These are phyloP conservation scores for Stephania cephalantha DNA, from an alignment of 164 flowering plant genomes.

Conservation along the genomic window DNA sequence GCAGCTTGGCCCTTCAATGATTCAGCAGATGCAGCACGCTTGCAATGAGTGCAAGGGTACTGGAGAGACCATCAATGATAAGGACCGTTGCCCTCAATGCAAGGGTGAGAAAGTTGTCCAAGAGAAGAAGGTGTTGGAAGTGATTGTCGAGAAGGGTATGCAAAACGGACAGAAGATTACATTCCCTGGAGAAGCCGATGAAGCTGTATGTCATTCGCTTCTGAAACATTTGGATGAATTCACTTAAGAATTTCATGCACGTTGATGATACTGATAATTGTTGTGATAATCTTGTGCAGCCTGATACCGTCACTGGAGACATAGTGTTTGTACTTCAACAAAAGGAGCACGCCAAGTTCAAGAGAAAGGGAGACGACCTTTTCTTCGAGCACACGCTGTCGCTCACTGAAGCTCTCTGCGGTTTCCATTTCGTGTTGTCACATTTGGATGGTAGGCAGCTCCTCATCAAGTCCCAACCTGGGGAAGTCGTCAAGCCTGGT, in stretches of 20 bases:
- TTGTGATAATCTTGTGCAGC: slow-evolving; percentile 38
- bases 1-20: slow-evolving; percentile 84
- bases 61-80: slow-evolving; percentile 72
- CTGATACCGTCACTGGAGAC: slow-evolving; percentile 81
- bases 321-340: slow-evolving; percentile 77
- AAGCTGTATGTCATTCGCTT: slow-evolving; percentile 45
- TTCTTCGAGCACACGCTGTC: slow-evolving; percentile 67
- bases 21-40: slow-evolving; percentile 88
- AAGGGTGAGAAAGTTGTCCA: slow-evolving; percentile 87
- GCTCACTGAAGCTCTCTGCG: slow-evolving; percentile 77
- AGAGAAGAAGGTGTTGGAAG: slow-evolving; percentile 86
- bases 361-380: slow-evolving; percentile 80
- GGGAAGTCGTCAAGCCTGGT: slow-evolving; percentile 91
- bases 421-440: slow-evolving; percentile 64
- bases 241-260: background rate
- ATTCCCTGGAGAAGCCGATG: slow-evolving; percentile 90
- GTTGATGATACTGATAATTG: background rate
- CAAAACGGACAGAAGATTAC: slow-evolving; percentile 79
- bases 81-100: slow-evolving; percentile 75
- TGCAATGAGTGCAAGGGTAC: slow-evolving; percentile 86
- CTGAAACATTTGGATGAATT: background rate
- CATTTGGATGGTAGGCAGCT: slow-evolving; percentile 81
- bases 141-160: slow-evolving; percentile 88
- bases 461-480: slow-evolving; percentile 72
- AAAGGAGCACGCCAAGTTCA: slow-evolving; percentile 85